Conservation (phyloP, 2,329 filamentous ascomycete species). For the Rugonectria rugulosa region DNA sequence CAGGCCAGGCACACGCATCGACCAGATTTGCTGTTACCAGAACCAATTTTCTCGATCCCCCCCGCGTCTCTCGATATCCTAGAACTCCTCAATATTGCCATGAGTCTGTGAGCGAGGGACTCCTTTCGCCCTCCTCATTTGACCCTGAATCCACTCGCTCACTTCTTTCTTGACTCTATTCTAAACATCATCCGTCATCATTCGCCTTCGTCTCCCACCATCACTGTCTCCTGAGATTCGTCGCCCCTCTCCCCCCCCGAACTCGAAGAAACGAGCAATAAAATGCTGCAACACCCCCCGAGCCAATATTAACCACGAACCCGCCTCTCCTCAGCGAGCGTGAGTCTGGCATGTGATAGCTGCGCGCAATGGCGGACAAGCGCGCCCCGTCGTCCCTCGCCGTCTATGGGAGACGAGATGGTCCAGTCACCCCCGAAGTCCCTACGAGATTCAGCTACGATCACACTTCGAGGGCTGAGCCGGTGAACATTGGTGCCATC, state of each 20-base stretch:
- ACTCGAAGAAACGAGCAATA: slow-evolving; percentile 16
- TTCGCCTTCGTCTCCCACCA: slow-evolving; percentile 8
- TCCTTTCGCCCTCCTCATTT: slow-evolving; percentile 18
- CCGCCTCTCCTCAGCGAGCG: slow-evolving; percentile 25
- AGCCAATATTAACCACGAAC: slow-evolving; percentile 30
- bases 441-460: slow-evolving; percentile 40
- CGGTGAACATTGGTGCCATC: slow-evolving; percentile 35
- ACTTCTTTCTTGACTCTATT: slow-evolving; percentile 15
- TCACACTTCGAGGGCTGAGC: slow-evolving; percentile 32
- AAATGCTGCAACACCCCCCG: slow-evolving; percentile 34
- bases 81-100: no score
- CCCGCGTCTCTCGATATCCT: no score
- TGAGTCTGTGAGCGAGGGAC: slow-evolving; percentile 34
- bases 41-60: no score
- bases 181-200: slow-evolving; percentile 1
- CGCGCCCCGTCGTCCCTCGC: slow-evolving; percentile 33
- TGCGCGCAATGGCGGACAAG: slow-evolving; percentile 37
- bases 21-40: no score
- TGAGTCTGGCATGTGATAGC: slow-evolving; percentile 34
- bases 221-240: slow-evolving; percentile 11
- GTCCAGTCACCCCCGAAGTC: slow-evolving; percentile 35
- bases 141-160: slow-evolving; percentile 29
- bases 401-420: slow-evolving; percentile 36
- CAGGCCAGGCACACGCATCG: no score
- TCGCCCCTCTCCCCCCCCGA: not conserved